Conservation (phyloP, 768 basidiomycete species). For the Termitomyces sp. region DNA sequence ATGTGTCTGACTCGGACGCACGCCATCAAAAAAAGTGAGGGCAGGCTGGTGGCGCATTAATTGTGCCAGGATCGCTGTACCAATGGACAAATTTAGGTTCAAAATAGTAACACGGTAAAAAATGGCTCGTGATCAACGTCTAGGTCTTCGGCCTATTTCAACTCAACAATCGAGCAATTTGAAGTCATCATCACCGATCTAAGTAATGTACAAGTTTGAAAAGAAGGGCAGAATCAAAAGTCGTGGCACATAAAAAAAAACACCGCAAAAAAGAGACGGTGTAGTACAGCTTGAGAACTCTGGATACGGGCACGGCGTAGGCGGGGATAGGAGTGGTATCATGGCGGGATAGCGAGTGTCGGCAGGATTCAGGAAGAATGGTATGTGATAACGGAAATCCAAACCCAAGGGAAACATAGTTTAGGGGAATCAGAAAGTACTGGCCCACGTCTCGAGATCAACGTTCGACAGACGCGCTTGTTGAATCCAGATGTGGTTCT, state of each 20-base stretch:
- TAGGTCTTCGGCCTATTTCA: background rate
- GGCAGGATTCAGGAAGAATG: background rate
- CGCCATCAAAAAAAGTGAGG: no score
- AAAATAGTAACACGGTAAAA: no score
- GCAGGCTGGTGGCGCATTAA: no score
- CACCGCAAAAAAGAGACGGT: background rate
- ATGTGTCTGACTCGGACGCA: no score
- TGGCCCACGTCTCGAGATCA: slow-evolving; percentile 79
- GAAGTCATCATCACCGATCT: background rate
- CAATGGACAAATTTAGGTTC: no score
- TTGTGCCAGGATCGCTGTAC: no score
- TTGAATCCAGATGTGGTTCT: slow-evolving; percentile 77
- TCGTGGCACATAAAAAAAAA: background rate
- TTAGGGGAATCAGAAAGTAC: slow-evolving; percentile 43
- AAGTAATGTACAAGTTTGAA: background rate
- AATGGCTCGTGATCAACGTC: background rate
- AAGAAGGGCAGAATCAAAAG: background rate
- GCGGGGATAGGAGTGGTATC: background rate
- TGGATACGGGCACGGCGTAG: background rate
- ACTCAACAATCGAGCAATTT: background rate
- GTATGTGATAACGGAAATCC: background rate
- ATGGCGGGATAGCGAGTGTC: background rate
- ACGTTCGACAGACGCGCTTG: slow-evolving; percentile 51
- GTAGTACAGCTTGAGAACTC: background rate
- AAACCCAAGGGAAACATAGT: background rate